These are phyloP conservation scores for Lithospermum erythrorhizon DNA, from an alignment of 257 asterid genomes.

Conservation along the genomic window DNA sequence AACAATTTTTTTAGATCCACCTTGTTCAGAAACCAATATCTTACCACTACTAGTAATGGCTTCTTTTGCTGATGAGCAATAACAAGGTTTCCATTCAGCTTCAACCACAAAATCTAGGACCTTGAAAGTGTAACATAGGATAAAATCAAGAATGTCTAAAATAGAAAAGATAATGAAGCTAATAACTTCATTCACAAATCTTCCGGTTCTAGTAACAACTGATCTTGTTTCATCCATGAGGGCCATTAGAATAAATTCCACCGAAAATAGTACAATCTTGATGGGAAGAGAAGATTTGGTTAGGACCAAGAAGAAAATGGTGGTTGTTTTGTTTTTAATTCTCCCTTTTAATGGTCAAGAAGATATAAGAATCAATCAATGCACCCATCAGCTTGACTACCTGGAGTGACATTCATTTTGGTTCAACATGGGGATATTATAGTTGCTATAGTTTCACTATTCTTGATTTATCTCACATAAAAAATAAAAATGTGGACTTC, in stretches of 20 bases:
- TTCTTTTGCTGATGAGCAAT: constrained; percentile 50
- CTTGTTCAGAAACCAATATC: constrained; percentile 61
- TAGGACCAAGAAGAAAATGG: not conserved
- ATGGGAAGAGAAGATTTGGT: not conserved
- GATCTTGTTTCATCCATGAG: constrained; percentile 6
- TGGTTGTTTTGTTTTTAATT: not conserved
- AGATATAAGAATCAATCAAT: too few species aligned
- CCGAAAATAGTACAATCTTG: not conserved
- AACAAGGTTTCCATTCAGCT: constrained; percentile 88
- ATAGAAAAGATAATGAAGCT: constrained; percentile 47
- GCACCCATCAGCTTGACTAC: too few species aligned
- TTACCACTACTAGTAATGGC: constrained; percentile 35
- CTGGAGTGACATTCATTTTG: too few species aligned
- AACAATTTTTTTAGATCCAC: constrained; percentile 56
- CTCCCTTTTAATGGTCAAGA: too few species aligned
- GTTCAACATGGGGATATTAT: too few species aligned
- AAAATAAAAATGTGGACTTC: not conserved
- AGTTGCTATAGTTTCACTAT: not conserved
- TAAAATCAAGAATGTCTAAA: constrained; percentile 53
- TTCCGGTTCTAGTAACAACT: constrained; percentile 22
- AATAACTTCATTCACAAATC: constrained; percentile 31
- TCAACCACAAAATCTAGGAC: constrained; percentile 51
- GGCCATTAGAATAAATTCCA: not conserved
- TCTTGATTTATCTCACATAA: not conserved
- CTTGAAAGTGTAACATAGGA: constrained; percentile 52